These are phyloP conservation scores for Xylaria longipes DNA, from an alignment of 495 filamentous ascomycete species.

Conservation along the genomic window DNA sequence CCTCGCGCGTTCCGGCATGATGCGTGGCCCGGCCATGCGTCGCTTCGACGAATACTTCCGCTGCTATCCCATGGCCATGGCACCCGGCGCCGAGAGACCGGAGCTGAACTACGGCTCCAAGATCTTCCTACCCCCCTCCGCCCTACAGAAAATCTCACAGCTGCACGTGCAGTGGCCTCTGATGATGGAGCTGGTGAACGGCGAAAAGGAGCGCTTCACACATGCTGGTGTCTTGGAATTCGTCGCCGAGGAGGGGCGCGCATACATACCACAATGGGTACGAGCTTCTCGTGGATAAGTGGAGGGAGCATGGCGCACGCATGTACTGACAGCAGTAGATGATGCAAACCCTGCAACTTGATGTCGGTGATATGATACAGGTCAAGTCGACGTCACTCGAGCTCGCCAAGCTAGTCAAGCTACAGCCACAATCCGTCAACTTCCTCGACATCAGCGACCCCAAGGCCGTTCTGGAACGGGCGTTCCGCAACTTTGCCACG, in stretches of 20 bases:
- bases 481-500: conserved; percentile 92
- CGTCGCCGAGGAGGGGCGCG: conserved; percentile 94
- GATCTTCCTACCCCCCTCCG: conserved; percentile 92
- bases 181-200: conserved; percentile 93
- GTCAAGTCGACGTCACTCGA: conserved; percentile 92
- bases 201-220: conserved; percentile 74
- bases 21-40: conserved; percentile 44
- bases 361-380: conserved; percentile 92
- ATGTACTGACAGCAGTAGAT: conserved; percentile 60
- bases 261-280: conserved; percentile 96
- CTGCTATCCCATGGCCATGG: conserved; percentile 92
- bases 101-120: conserved; percentile 96
- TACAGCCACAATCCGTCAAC: conserved; percentile 87
- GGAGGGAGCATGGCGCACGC: neutral
- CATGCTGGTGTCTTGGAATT: conserved; percentile 97
- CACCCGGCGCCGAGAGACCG: conserved; percentile 88
- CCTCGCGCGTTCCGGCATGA: conserved; percentile 47
- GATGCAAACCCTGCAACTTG: conserved; percentile 88
- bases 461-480: conserved; percentile 96
- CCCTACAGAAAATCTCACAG: conserved; percentile 91
- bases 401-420: conserved; percentile 87
- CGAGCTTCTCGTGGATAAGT: conserved; percentile 31
- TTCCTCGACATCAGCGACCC: conserved; percentile 97
- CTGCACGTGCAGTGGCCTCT: conserved; percentile 99
- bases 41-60: conserved; percentile 98